A percentile compares a stretch with the other conserved stretches of the same genome.
phyloP scores from a whole-genome alignment of 345 rosid genomes.

The Anastatica hierochuntica region DNA sequence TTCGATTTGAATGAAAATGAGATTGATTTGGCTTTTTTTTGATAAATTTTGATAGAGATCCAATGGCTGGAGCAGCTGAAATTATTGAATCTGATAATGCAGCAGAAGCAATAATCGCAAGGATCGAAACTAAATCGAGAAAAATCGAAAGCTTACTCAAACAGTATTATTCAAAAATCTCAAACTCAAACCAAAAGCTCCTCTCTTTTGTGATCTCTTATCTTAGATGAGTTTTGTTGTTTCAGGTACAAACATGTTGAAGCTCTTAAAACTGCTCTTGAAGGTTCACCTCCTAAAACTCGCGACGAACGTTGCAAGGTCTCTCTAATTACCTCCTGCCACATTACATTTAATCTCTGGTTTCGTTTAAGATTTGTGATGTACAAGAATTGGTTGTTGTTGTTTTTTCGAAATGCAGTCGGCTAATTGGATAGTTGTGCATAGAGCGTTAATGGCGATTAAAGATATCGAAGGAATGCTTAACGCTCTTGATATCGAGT shows the following conservation, averaged over 20 bases:
- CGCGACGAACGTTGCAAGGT: slow-evolving; percentile 94
- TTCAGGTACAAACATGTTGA: slow-evolving; percentile 47
- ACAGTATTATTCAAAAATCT: slow-evolving; percentile 35
- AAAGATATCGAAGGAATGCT: slow-evolving; percentile 79
- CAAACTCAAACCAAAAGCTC: neutral
- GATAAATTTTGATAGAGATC: neutral
- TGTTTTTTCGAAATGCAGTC: slow-evolving; percentile 34
- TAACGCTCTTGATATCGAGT: slow-evolving; percentile 74
- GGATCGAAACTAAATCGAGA: slow-evolving; percentile 85
- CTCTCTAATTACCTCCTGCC: neutral
- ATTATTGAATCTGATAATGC: slow-evolving; percentile 79
- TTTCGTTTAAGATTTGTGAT: neutral
- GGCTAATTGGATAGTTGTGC: slow-evolving; percentile 85
- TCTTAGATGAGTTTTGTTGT: slow-evolving; percentile 10
- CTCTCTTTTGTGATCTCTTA: neutral
- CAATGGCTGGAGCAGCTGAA: slow-evolving; percentile 25
- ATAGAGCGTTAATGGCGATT: slow-evolving; percentile 86
- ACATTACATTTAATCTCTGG: neutral
- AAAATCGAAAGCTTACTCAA: slow-evolving; percentile 87
- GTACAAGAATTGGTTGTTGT: no score
- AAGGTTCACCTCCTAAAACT: slow-evolving; percentile 82
- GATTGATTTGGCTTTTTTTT: neutral
- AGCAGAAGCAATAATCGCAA: slow-evolving; percentile 61
- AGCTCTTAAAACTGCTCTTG: slow-evolving; percentile 87
- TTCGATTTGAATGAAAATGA: neutral